Evolutionary conservation across 352 stramenopile genomes (phyloP), one percentile per base, ranked within the genome.

Genomic region (Phytophthora palmivora): DNA sequence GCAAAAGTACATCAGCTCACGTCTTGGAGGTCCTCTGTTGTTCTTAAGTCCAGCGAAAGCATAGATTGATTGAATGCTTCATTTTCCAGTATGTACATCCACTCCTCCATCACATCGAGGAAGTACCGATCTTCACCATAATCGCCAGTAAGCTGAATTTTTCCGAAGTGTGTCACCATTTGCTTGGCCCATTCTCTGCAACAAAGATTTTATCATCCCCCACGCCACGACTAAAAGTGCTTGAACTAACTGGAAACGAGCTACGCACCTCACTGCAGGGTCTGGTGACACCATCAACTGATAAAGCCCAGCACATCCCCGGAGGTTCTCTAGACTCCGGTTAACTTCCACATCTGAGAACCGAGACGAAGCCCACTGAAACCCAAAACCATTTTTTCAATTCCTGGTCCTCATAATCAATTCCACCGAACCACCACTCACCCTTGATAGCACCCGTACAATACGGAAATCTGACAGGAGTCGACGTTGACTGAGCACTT

Each of bases 71-170:
- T 94, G 61, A 93, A 96, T 8, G 74, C 77, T 62, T 72, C 67
- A 34, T 77, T 94, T 63, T 96, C 88, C 19, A 96, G 34, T 38
- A 95, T 82, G 49, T 86, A 96, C 83, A 93, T 92, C 84, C 87
- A 94, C 56, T 96, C 88, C 43, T 96, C 86, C 28, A 96, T 66
- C 18, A 93, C 85, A 34, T 78, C 75, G 30, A 93, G 65, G 34
- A 92, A 84, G 30, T 71, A 65, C 24, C 76, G 67, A 16, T 84
- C 73, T 49, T 82, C 50, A 0, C 49, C 79, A 36, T 64, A 71
- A 34, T 88, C 77, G 4, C 72, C 59, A 28, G 73, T 71, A 45
- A 94, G 61, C 18, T 92, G 76, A 30, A 91, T 86, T 15, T 76
- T 72, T 3, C 80, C 84, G 32, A 84, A 73, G 14, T 87, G 77